Percentiles rank a stretch among this genome's conserved stretches.
phyloP scores from a whole-genome alignment of 2,329 filamentous ascomycete genomes.

The Colletotrichum theobromicola region DNA sequence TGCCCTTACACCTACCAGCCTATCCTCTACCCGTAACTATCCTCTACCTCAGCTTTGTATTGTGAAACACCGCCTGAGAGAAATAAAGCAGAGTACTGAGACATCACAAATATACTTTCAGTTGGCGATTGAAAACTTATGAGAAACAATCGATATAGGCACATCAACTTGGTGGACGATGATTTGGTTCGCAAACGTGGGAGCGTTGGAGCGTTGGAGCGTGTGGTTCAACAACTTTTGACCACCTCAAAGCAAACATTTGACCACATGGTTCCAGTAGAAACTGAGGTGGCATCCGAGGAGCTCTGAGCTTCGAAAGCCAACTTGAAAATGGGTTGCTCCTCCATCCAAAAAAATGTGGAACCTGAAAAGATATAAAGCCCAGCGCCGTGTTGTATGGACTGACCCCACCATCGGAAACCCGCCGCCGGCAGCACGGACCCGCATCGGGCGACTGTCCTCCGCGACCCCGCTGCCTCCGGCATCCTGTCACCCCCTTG shows the following conservation, averaged over 20 bases:
- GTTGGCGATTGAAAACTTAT: background rate
- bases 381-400: background rate
- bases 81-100: background rate
- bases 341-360: background rate
- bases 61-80: background rate
- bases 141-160: background rate
- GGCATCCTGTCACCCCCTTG: constrained; percentile 12
- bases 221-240: background rate
- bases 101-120: background rate
- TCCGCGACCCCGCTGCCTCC: background rate
- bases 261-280: too few relatives aligned
- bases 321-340: background rate
- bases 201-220: background rate
- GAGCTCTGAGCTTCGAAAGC: background rate
- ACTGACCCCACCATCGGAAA: background rate
- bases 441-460: constrained; percentile 15
- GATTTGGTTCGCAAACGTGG: background rate
- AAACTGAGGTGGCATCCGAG: background rate
- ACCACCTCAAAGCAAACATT: background rate
- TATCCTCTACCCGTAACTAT: too few relatives aligned
- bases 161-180: background rate
- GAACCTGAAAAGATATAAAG: background rate
- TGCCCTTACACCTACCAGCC: too few relatives aligned
- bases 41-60: too few relatives aligned
- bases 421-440: constrained; percentile 4